Percentiles rank a stretch among this genome's conserved stretches.
Conservation (phyloP, 495 filamentous ascomycete species). For the Glutinoglossum americanum region DNA sequence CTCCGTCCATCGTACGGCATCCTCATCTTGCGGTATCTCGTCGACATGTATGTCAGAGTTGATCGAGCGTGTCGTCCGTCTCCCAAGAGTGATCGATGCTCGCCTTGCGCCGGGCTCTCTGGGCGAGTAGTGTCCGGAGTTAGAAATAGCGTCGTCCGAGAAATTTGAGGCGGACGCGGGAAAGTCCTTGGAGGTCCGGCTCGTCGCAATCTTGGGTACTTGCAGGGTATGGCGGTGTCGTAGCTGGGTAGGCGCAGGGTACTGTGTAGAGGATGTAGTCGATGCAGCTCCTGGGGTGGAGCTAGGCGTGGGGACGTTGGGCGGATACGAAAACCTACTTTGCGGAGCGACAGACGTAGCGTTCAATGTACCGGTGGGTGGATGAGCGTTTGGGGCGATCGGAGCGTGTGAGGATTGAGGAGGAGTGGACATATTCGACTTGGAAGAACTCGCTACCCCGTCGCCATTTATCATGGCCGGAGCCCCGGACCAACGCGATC, state of each 20-base stretch:
- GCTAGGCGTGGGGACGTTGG: slow-evolving; percentile 29
- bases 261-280: slow-evolving; percentile 23
- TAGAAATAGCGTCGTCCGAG: slow-evolving; percentile 39
- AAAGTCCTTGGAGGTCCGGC: slow-evolving; percentile 31
- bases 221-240: slow-evolving; percentile 74
- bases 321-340: slow-evolving; percentile 50
- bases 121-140: slow-evolving; percentile 72
- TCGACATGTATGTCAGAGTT: slow-evolving; percentile 67
- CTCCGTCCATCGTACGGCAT: slow-evolving; percentile 82
- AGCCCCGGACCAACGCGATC: slow-evolving; percentile 6
- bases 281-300: slow-evolving; percentile 21
- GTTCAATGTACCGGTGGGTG: not conserved
- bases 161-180: slow-evolving; percentile 24
- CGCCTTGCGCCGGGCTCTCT: slow-evolving; percentile 40
- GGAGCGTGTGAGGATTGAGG: not conserved
- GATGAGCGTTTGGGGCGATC: not conserved
- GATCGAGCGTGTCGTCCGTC: slow-evolving; percentile 63
- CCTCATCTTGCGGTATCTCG: slow-evolving; percentile 68
- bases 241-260: slow-evolving; percentile 28
- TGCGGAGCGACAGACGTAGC: not conserved
- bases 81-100: slow-evolving; percentile 58
- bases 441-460: not conserved
- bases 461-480: not conserved
- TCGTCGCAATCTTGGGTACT: slow-evolving; percentile 44
- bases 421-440: slow-evolving; percentile 1